Base-by-base conservation (phyloP, 108 stramenopile genomes). In the Nitzschia sp. region DNA sequence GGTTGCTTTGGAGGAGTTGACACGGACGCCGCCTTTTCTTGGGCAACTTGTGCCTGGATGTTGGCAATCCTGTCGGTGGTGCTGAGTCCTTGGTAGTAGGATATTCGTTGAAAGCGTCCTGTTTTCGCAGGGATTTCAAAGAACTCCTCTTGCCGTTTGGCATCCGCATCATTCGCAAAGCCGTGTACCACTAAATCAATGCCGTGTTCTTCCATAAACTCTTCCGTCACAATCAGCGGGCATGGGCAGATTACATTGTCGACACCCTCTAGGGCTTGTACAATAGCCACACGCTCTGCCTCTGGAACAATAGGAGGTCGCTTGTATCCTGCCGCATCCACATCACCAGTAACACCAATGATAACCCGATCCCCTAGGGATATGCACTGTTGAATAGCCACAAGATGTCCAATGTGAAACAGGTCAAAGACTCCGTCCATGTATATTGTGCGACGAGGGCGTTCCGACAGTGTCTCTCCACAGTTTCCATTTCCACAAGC, bases 131-230 rank as follows among this genome's bases (percentile, higher is more conserved):
- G 76, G 7, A 61, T 43, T 25, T 58, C 64, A 62, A 89, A 89
- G 63, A 89, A 89, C 41, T 83, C 82, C 3, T 40, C 24, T 66
- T 89, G 88, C 53, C 59, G 65, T 39, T 85, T 70, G 20, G 60
- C 73, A 67, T 89, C 88, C 6, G 46, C 73, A 42, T 77, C 68
- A 66, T 80, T 72, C 11, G 81, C 83, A 73, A 89, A 89, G 0
- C 88, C 88, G 61, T 89, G 88, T 12, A 89, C 88, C 5, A 89
- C 88, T 50, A 89, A 67, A 74, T 89, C 85, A 51, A 89, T 89
- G 12, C 59, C 71, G 44, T 72, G 52, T 57, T 78, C 51, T 51
- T 75, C 41, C 85, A 89, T 86, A 43, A 89, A 89, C 17, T 80
- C 83, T 62, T 76, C 63, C 12, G 85, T 85, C 0, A 86, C 85